These are phyloP conservation scores for Gloeophyllum trabeum DNA, from an alignment of 768 basidiomycete species.

Conservation along the genomic window DNA sequence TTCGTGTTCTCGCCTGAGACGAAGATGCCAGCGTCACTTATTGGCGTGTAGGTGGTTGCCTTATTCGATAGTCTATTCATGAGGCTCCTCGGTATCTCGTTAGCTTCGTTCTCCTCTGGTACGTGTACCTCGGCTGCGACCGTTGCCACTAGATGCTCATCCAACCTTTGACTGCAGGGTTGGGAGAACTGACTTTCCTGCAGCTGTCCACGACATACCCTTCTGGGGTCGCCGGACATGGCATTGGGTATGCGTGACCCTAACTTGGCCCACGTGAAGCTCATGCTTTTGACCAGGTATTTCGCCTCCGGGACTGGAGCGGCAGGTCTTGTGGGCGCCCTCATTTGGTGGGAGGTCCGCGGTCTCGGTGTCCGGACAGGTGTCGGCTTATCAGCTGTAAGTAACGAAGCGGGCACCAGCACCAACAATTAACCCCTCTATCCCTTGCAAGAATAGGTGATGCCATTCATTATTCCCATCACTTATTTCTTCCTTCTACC, in stretches of 20 bases:
- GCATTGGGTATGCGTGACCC: conserved; percentile 53
- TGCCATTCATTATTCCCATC: conserved; percentile 73
- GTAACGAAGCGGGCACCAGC: conserved; percentile 15
- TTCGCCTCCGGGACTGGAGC: conserved; percentile 94
- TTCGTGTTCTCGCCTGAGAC: conserved; percentile 25
- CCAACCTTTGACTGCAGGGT: conserved; percentile 33
- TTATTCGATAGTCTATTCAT: conserved; percentile 51
- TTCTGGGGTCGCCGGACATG: conserved; percentile 62
- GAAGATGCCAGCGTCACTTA: neutral
- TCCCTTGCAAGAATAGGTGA: conserved; percentile 33
- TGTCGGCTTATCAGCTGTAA: conserved; percentile 72
- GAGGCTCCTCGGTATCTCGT: conserved; percentile 67
- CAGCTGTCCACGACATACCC: conserved; percentile 83
- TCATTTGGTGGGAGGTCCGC: conserved; percentile 90
- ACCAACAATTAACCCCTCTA: neutral
- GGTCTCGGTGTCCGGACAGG: conserved; percentile 75
- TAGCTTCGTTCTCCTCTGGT: conserved; percentile 88
- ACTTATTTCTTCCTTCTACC: conserved; percentile 77
- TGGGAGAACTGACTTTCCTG: conserved; percentile 91
- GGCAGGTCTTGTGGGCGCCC: conserved; percentile 87
- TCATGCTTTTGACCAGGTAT: conserved; percentile 40
- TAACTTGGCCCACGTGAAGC: neutral
- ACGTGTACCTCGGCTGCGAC: too few relatives aligned
- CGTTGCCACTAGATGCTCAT: too few relatives aligned
- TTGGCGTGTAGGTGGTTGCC: conserved; percentile 54